These are phyloP conservation scores for Penicillium sp. DNA, from an alignment of 2,329 filamentous ascomycete species.

Conservation along the genomic window DNA sequence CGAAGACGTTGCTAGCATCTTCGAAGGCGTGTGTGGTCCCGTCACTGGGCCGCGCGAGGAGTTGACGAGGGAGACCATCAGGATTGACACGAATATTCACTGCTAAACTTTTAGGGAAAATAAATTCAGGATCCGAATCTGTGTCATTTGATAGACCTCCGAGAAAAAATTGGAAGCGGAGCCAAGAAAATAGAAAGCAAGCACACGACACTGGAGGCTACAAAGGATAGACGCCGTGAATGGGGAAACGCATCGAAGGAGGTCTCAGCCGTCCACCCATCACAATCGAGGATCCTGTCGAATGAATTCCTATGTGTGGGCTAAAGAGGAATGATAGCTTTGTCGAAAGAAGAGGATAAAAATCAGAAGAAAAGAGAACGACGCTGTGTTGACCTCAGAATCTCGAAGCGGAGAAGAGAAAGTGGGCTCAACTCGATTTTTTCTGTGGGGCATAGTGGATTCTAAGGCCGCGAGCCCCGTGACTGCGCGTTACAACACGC, in stretches of 20 bases:
- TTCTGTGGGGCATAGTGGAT: conserved; percentile 27
- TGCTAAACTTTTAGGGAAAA: conserved; percentile 15
- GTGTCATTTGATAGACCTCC: conserved; percentile 30
- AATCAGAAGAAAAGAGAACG: conserved; percentile 11
- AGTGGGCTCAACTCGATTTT: conserved; percentile 21
- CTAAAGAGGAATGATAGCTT: conserved; percentile 10
- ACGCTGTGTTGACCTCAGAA: conserved; percentile 6
- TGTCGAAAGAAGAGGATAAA: conserved; percentile 12
- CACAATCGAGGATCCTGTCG: conserved; percentile 10
- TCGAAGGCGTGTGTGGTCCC: conserved; percentile 32
- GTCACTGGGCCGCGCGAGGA: conserved; percentile 33
- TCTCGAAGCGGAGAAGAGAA: conserved; percentile 18
- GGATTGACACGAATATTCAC: conserved; percentile 17
- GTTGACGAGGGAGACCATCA: conserved; percentile 43
- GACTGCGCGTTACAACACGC: conserved; percentile 22
- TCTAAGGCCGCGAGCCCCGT: conserved; percentile 27
- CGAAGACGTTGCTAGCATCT: conserved; percentile 39
- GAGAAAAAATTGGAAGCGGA: conserved; percentile 1
- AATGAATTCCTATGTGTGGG: conserved; percentile 5
- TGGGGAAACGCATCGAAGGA: conserved; percentile 1
- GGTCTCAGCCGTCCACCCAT: conserved; percentile 27
- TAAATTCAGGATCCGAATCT: conserved; percentile 15
- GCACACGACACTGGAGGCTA: conserved; percentile 29
- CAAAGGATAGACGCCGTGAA: conserved; percentile 19
- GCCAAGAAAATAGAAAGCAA: conserved; percentile 9